A percentile compares a stretch with the other conserved stretches of the same genome.
These are phyloP conservation scores for Erysimum cheiri DNA, from an alignment of 441 rosid species.

Conservation along the genomic window DNA sequence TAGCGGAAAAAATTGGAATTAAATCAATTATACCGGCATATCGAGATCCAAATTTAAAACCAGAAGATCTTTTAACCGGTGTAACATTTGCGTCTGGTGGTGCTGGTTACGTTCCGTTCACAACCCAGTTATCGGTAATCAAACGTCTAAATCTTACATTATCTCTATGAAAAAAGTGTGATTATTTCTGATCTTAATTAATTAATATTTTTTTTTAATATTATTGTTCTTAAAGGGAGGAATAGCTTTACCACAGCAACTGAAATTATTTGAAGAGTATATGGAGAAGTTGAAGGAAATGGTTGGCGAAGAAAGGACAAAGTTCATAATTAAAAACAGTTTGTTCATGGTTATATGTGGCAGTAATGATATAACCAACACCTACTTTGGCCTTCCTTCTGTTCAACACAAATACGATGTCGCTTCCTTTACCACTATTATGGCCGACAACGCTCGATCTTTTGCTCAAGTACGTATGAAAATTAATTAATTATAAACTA, in stretches of 20 bases:
- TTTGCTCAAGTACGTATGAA: constrained; percentile 55
- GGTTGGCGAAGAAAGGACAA: constrained; percentile 59
- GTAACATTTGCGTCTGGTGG: constrained; percentile 86
- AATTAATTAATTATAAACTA: background rate
- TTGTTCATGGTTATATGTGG: constrained; percentile 55
- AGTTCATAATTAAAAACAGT: constrained; percentile 48
- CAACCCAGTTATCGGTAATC: constrained; percentile 29
- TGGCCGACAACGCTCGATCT: constrained; percentile 52
- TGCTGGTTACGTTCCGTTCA: constrained; percentile 55
- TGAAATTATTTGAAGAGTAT: constrained; percentile 59
- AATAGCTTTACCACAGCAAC: constrained; percentile 53
- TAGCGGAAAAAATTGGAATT: constrained; percentile 72
- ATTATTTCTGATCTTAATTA: background rate
- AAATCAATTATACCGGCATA: constrained; percentile 67
- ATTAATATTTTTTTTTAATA: background rate
- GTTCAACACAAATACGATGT: constrained; percentile 52
- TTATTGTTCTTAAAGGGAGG: constrained; percentile 42
- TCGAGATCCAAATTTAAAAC: constrained; percentile 54
- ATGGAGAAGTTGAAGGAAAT: constrained; percentile 48
- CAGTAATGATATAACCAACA: constrained; percentile 75
- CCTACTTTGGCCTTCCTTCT: constrained; percentile 49
- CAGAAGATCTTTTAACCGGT: constrained; percentile 70
- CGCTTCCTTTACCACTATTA: constrained; percentile 54
- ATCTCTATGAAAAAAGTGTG: background rate
- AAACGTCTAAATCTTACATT: background rate